phyloP scores from a whole-genome alignment of 257 asterid genomes.

The Hygrophila difformis region DNA sequence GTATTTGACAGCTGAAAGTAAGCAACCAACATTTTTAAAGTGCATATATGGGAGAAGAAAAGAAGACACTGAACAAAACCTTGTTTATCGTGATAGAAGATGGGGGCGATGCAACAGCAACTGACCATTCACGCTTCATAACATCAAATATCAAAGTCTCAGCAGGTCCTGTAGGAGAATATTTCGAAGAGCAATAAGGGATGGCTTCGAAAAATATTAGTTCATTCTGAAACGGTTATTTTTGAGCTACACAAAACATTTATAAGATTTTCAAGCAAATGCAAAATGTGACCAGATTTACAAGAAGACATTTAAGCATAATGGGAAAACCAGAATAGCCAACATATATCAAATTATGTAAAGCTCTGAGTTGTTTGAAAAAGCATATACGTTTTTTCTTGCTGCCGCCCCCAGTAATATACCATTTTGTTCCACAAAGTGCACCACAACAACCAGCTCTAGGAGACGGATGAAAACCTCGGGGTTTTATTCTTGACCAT shows the following conservation, averaged over 20 bases:
- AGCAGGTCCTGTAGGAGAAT: slow-evolving; percentile 51
- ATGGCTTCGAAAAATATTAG: neutral
- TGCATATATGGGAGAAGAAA: too few relatives aligned
- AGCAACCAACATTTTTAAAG: too few relatives aligned
- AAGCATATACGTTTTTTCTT: slow-evolving; percentile 65
- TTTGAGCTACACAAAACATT: neutral
- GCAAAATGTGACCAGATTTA: slow-evolving; percentile 4
- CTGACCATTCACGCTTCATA: slow-evolving; percentile 84
- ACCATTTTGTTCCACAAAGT: slow-evolving; percentile 91
- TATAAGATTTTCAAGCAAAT: slow-evolving; percentile 7
- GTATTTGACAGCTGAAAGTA: too few relatives aligned
- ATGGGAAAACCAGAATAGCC: slow-evolving; percentile 8
- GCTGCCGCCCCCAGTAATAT: slow-evolving; percentile 96
- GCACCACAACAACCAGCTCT: slow-evolving; percentile 98
- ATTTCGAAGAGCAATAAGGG: slow-evolving; percentile 10
- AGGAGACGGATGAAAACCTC: slow-evolving; percentile 95
- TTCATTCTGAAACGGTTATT: too few relatives aligned
- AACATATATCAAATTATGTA: slow-evolving; percentile 3
- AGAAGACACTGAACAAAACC: slow-evolving; percentile 34
- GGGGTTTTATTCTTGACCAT: slow-evolving; percentile 80
- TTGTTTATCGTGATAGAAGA: slow-evolving; percentile 81
- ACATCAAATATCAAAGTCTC: slow-evolving; percentile 88
- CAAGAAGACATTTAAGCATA: neutral
- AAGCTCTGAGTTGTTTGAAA: slow-evolving; percentile 8
- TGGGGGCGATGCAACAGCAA: slow-evolving; percentile 65